A percentile compares a stretch with the other conserved stretches of the same genome.
Evolutionary conservation across 225 moss, liverwort and hornwort genomes (phyloP).

Genomic region (Physcomitrellopsis africana): DNA sequence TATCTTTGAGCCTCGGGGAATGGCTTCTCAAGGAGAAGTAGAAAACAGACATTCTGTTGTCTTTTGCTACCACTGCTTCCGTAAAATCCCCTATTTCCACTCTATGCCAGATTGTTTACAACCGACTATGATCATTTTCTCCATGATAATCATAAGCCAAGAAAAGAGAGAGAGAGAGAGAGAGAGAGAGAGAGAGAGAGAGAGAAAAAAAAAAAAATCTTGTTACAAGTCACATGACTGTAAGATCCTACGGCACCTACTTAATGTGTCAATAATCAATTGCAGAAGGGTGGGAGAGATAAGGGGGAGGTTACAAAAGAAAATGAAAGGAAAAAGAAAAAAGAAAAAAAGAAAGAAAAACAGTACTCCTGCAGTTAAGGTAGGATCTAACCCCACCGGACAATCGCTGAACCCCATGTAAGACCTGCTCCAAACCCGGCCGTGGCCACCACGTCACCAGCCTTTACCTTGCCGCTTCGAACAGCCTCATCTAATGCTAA

Average conservation of each 20-base stretch:
- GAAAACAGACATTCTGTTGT: neutral
- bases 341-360: neutral
- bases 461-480: conserved; percentile 87
- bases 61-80: conserved; percentile 9
- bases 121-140: conserved; percentile 23
- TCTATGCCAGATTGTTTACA: conserved; percentile 18
- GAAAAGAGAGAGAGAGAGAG: neutral
- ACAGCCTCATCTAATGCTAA: conserved; percentile 96
- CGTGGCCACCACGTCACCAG: conserved; percentile 86
- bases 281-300: neutral
- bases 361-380: conserved; percentile 3
- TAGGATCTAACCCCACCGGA: conserved; percentile 79
- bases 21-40: too few species aligned
- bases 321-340: too few species aligned
- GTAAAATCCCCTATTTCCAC: conserved; percentile 11
- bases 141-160: conserved; percentile 25
- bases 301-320: too few species aligned
- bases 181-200: too few species aligned
- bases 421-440: conserved; percentile 98
- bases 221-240: conserved; percentile 25
- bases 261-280: conserved; percentile 35
- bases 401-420: conserved; percentile 97
- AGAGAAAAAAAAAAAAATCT: neutral
- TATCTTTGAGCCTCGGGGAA: too few species aligned
- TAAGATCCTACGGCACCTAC: conserved; percentile 32